Evolutionary conservation across 148 eudicot species (phyloP).

Genomic region (Spergularia bocconei): DNA sequence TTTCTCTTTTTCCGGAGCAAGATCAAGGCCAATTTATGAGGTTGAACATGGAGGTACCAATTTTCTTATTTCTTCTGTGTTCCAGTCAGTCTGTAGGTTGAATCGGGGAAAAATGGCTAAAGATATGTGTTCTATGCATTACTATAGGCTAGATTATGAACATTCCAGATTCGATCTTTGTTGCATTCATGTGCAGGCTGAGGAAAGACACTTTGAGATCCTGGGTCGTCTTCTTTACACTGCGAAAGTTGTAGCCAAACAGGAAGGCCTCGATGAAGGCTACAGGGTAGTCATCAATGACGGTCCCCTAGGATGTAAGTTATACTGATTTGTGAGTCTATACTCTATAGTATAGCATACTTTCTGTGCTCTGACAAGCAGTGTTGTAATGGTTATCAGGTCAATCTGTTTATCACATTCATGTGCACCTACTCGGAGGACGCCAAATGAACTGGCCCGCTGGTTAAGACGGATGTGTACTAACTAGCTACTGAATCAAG

Average conservation of each 20-base stretch:
- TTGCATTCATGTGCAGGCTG: slow-evolving; percentile 52
- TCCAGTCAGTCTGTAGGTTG: too few species aligned
- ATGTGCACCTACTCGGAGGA: slow-evolving; percentile 88
- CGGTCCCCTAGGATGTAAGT: slow-evolving; percentile 82
- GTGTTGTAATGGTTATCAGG: slow-evolving; percentile 38
- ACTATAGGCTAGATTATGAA: background rate
- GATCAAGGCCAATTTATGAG: background rate
- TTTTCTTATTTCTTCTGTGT: background rate
- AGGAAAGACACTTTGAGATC: slow-evolving; percentile 73
- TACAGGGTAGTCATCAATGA: slow-evolving; percentile 85
- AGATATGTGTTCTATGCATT: too few species aligned
- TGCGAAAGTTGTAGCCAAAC: slow-evolving; percentile 78
- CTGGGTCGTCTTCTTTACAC: slow-evolving; percentile 80
- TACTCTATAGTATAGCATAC: background rate
- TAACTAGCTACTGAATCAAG: background rate
- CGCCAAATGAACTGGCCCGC: slow-evolving; percentile 99
- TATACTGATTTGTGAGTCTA: background rate
- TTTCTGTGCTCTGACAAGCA: slow-evolving; percentile 1
- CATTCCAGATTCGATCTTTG: background rate
- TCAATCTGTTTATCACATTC: slow-evolving; percentile 91
- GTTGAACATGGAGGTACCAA: background rate
- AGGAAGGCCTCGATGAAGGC: slow-evolving; percentile 90
- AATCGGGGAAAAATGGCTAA: too few species aligned
- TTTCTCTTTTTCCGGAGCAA: too few species aligned
- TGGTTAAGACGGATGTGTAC: slow-evolving; percentile 43